Base-by-base conservation (phyloP, 108 stramenopile species). In the Nannochloropsis gaditana region DNA sequence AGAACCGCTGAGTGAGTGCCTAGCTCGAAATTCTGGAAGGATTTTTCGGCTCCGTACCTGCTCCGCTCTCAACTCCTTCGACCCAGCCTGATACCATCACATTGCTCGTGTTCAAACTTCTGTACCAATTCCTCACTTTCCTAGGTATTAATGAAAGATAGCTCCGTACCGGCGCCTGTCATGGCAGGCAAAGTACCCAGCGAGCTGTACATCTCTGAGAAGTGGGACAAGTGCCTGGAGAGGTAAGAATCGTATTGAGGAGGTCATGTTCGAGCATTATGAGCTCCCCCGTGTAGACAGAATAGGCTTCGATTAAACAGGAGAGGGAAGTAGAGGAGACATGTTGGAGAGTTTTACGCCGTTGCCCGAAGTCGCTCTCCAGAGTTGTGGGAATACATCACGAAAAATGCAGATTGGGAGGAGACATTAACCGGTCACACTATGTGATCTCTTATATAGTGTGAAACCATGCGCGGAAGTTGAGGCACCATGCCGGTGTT, bases 181-280 rank as follows among this genome's bases (percentile, higher is more conserved):
- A 73, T 73, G 59, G 59, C 59, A n/a, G 59, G n/a, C 4, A 73
- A 73, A n/a, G 59, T 73, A n/a, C 59, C 59, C 4, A 73, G 59
- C 59, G 59, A 73, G 59, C 59, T 73, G 59, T 73, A 73, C 8
- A 73, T 73, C 59, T 73, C 59, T 8, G 59, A 73, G 59, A 73
- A 73, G 59, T 73, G 59, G 59, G 59, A 73, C 59, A 73, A n/a
- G 59, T 73, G 59, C 59, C 8, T 73, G 59, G 59, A 73, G 6
- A 15, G 59, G 59, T 73, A 73, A 73, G 59, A 6, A 73, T 31
- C 31, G 31, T 31, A 0, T 31, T 31, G 31, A 31, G 31, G 31
- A 31, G 31, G 31, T 31, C 31, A 31, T 31, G 31, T 31, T 31
- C 31, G 31, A 31, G 31, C 31, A 31, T 31, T 31, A 31, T 31